Evolutionary conservation across 2,329 filamentous ascomycete genomes (phyloP), one percentile per base, ranked within the genome.

Genomic region (Xylariomycetidae sp.): DNA sequence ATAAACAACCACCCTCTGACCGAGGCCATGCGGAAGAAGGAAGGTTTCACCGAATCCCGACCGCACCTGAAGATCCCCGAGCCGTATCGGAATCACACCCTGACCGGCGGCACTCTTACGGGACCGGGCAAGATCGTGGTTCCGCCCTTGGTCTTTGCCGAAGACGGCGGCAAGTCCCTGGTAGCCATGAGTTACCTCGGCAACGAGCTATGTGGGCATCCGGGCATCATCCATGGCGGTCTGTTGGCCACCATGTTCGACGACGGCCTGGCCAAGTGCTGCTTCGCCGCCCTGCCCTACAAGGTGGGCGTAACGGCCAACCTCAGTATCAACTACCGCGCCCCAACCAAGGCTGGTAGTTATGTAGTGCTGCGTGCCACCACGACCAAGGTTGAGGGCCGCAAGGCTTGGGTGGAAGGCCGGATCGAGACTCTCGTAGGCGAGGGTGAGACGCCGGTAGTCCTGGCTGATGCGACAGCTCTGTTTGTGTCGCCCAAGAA

Each of bases 321-420:
- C 53, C 65, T 98, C 49, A 88, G 74, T 47, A 67, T 84, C 47
- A 81, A 93, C 59, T 98, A 95, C 62, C 79, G 82, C 49, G 78
- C 77, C 40, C 92, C 92, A 4, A 82, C 84, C 27, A 77, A 74
- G 49, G 87, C 88, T 5, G 75, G 77, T 15, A 74, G 75, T 40
- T 92, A 83, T 54, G 67, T 93, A 19, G 85, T 94, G 26, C 63
- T 98, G 38, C 72, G 75, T 41, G 89, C 86, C 4, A 75, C 78
- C 55, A 95, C 89, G 14, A 80, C 76, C 8, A 89, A 83, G 64
- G 84, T 90, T 2, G 88, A 96, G 55, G 90, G 92, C 1, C 73
- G 92, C 42, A 96, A 96, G 67, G 90, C 88, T 10, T 95, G 87
- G 87, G 87, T 95, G 1, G 82, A 85, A 62, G 92, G 87, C 2